These are phyloP conservation scores for Vaccinium corymbosum DNA, from an alignment of 148 eudicot genomes.

Conservation along the genomic window DNA sequence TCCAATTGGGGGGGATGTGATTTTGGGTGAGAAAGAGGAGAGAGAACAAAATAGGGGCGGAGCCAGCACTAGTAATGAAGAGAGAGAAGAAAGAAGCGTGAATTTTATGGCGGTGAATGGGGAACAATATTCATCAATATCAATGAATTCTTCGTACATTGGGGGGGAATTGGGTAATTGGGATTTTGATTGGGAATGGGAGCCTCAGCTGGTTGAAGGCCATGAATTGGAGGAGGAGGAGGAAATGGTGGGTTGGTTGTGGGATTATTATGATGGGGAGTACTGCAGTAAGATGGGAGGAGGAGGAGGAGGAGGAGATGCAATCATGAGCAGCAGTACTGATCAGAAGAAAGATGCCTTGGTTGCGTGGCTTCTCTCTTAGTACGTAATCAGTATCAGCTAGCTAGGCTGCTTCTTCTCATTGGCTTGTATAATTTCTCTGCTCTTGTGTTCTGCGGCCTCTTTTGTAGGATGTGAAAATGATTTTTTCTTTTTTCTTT, in stretches of 20 bases:
- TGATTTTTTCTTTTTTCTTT: too few species aligned
- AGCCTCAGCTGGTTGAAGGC: constrained; percentile 13
- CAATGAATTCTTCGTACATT: constrained; percentile 16
- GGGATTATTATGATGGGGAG: constrained; percentile 32
- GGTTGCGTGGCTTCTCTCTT: constrained; percentile 58
- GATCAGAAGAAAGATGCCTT: constrained; percentile 55
- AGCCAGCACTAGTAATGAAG: neutral
- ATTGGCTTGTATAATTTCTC: too few species aligned
- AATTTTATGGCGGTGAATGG: neutral
- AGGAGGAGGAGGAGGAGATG: constrained; percentile 3
- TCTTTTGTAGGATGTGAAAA: too few species aligned
- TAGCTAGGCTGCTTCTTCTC: too few species aligned
- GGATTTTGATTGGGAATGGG: constrained; percentile 36
- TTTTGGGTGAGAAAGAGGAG: constrained; percentile 5
- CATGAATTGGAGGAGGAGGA: constrained; percentile 25
- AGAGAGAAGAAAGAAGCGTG: neutral
- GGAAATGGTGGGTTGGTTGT: constrained; percentile 41
- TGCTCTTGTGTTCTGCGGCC: too few species aligned
- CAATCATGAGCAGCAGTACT: constrained; percentile 9
- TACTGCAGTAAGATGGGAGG: constrained; percentile 2
- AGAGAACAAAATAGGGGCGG: neutral
- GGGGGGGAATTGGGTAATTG: constrained; percentile 5
- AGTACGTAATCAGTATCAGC: neutral
- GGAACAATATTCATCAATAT: constrained; percentile 3
- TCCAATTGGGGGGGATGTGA: neutral